A percentile compares a stretch with the other conserved stretches of the same genome.
Evolutionary conservation across 345 rosid species (phyloP).

Genomic region (Linum tenue): DNA sequence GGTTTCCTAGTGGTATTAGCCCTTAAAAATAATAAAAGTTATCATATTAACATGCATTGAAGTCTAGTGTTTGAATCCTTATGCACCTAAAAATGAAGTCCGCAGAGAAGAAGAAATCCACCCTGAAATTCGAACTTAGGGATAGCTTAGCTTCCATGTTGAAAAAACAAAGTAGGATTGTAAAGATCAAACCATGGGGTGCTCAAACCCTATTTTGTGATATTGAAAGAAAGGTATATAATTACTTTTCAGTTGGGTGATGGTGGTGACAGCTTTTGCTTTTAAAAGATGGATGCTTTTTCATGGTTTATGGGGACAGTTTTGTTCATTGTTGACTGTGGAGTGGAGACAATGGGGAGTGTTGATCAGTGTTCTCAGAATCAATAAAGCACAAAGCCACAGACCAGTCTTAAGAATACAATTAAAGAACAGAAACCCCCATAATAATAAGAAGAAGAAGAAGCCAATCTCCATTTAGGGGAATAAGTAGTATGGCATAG

Average conservation of each 20-base stretch:
- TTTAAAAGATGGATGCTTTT: conserved; percentile 50
- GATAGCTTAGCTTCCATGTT: neutral
- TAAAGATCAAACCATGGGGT: neutral
- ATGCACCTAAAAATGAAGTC: no score
- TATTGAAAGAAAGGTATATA: neutral
- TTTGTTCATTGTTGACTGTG: conserved; percentile 30
- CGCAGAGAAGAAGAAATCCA: no score
- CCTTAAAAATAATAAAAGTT: no score
- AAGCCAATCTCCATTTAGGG: conserved; percentile 22
- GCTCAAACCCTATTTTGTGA: no score
- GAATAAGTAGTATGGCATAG: no score
- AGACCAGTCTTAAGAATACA: conserved; percentile 4
- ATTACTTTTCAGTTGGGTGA: neutral
- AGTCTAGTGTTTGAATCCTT: no score
- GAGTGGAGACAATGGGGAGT: conserved; percentile 34
- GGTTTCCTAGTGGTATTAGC: no score
- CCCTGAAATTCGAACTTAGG: no score
- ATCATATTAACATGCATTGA: no score
- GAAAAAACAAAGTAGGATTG: neutral
- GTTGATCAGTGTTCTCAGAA: conserved; percentile 13
- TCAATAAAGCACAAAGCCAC: conserved; percentile 29
- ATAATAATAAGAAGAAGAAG: neutral
- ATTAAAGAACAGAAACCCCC: neutral
- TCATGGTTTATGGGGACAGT: conserved; percentile 31
- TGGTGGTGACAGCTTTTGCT: conserved; percentile 40